Conservation (phyloP, 495 filamentous ascomycete species). For the Neurospora sublineolata region DNA sequence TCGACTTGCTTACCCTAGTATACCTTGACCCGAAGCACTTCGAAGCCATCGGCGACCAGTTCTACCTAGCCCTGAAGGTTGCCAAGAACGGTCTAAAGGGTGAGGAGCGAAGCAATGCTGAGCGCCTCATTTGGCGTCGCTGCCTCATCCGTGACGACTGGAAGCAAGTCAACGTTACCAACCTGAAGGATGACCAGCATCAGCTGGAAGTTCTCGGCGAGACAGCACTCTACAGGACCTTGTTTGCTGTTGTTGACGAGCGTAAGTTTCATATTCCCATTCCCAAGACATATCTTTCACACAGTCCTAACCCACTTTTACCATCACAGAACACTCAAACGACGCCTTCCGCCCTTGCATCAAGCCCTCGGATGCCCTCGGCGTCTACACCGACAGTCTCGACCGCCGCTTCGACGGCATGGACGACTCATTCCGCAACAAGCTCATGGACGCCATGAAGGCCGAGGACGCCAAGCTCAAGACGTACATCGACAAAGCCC, state of each 20-base stretch:
- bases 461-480: conserved; percentile 43
- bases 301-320: conserved; percentile 9
- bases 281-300: background rate
- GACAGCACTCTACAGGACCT: conserved; percentile 39
- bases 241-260: conserved; percentile 32
- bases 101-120: conserved; percentile 42
- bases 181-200: conserved; percentile 38
- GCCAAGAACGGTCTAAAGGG: conserved; percentile 45
- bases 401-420: conserved; percentile 40
- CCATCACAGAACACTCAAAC: conserved; percentile 9
- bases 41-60: conserved; percentile 39
- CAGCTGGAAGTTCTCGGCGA: conserved; percentile 32
- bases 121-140: conserved; percentile 73
- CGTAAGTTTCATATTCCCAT: conserved; percentile 23
- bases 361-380: conserved; percentile 39
- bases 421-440: conserved; percentile 37
- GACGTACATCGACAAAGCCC: conserved; percentile 43
- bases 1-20: conserved; percentile 75
- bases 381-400: conserved; percentile 40
- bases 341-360: conserved; percentile 30
- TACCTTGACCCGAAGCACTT: conserved; percentile 30
- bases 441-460: conserved; percentile 40
- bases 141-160: conserved; percentile 72
- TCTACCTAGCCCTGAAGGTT: conserved; percentile 60
- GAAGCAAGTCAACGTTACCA: conserved; percentile 46